A percentile compares a stretch with the other conserved stretches of the same genome.
Evolutionary conservation across 2,329 filamentous ascomycete genomes (phyloP).

Genomic region (Fusarium scirpi): DNA sequence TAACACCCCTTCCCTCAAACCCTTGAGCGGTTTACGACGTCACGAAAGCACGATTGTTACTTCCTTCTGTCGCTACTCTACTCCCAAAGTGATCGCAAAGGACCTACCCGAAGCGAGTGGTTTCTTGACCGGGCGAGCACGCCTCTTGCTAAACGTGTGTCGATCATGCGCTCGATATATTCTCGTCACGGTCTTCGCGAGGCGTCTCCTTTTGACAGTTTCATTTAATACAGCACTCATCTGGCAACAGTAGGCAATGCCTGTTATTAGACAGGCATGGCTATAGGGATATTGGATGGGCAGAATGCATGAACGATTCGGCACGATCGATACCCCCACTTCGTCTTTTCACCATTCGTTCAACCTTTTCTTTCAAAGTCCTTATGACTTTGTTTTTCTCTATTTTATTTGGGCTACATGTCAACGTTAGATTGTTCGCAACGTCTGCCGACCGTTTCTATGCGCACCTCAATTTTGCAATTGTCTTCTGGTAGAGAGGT

Average conservation of each 20-base stretch:
- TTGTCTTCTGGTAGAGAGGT: constrained; percentile 8
- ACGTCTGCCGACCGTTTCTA: constrained; percentile 40
- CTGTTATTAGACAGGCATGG: constrained; percentile 37
- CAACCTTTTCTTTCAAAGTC: constrained; percentile 36
- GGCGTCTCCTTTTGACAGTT: constrained; percentile 26
- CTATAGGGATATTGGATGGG: constrained; percentile 52
- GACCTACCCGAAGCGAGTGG: constrained; percentile 6
- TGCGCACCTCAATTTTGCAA: constrained; percentile 40
- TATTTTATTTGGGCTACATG: constrained; percentile 37
- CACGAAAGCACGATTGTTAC: constrained; percentile 51
- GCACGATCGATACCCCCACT: constrained; percentile 59
- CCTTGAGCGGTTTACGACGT: constrained; percentile 53
- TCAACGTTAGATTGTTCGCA: constrained; percentile 24
- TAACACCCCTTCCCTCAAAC: constrained; percentile 47
- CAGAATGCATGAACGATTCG: constrained; percentile 60
- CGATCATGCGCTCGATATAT: constrained; percentile 26
- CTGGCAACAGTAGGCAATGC: constrained; percentile 55
- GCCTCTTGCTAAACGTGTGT: constrained; percentile 25
- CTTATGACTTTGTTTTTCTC: constrained; percentile 37
- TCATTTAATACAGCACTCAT: constrained; percentile 53
- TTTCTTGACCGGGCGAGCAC: constrained; percentile 20
- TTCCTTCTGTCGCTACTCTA: constrained; percentile 32
- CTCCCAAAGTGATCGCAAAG: constrained; percentile 12
- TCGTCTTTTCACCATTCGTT: constrained; percentile 40
- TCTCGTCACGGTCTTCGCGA: constrained; percentile 31